Conservation (phyloP, 495 filamentous ascomycete genomes). For the Thozetella sp. region DNA sequence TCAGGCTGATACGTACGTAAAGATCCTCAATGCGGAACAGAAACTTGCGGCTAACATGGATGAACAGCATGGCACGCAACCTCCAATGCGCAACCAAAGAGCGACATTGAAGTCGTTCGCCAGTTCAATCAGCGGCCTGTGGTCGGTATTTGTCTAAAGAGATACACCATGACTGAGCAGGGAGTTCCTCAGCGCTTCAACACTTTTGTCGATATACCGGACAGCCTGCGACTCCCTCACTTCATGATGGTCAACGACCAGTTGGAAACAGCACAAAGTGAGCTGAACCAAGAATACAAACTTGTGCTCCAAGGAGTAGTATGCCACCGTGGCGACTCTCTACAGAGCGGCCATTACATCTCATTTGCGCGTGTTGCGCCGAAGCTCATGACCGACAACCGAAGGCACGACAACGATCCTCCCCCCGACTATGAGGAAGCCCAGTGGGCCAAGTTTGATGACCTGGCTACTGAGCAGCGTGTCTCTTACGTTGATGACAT, state of each 20-base stretch:
- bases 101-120: constrained; percentile 46
- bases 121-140: constrained; percentile 68
- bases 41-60: constrained; percentile 49
- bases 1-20: constrained; percentile 77
- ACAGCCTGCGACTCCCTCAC: constrained; percentile 83
- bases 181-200: constrained; percentile 69
- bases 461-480: constrained; percentile 63
- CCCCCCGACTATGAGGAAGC: constrained; percentile 58
- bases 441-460: constrained; percentile 90
- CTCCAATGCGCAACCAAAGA: constrained; percentile 37
- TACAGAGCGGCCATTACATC: constrained; percentile 93
- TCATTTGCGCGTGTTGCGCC: constrained; percentile 72
- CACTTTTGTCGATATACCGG: constrained; percentile 88
- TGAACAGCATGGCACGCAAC: constrained; percentile 72
- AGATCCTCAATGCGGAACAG: neutral
- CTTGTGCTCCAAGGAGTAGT: constrained; percentile 86
- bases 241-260: constrained; percentile 82
- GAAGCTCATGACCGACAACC: constrained; percentile 54
- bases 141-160: constrained; percentile 88
- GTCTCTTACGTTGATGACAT: constrained; percentile 79
- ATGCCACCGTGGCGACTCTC: constrained; percentile 85
- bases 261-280: constrained; percentile 64
- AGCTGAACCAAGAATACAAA: constrained; percentile 66
- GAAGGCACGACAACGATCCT: constrained; percentile 50
- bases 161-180: constrained; percentile 75